Conservation (phyloP, 106 monocot genomes). For the Alisma plantagoaquatica region DNA sequence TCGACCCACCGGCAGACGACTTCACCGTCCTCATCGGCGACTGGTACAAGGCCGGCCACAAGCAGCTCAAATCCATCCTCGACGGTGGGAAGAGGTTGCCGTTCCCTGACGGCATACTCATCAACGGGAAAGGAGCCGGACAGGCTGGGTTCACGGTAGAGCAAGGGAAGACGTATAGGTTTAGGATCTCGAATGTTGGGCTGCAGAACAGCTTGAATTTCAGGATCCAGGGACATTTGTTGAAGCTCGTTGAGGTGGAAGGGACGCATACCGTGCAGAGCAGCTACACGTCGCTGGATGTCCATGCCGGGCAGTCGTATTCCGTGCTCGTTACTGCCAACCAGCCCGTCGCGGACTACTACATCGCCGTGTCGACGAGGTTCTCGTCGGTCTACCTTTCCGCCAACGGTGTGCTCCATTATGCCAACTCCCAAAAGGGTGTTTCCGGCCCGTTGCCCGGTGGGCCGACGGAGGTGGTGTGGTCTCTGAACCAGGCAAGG, state of each 20-base stretch:
- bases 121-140: conserved; percentile 67
- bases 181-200: conserved; percentile 83
- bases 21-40: conserved; percentile 64
- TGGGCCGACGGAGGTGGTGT: conserved; percentile 43
- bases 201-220: conserved; percentile 68
- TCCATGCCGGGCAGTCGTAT: conserved; percentile 71
- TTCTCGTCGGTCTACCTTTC: conserved; percentile 35
- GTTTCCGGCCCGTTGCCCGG: conserved; percentile 30
- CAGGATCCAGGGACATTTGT: conserved; percentile 50
- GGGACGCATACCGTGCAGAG: conserved; percentile 83
- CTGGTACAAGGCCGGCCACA: conserved; percentile 51
- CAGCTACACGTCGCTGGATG: conserved; percentile 46
- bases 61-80: conserved; percentile 42
- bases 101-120: conserved; percentile 60
- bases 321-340: conserved; percentile 70
- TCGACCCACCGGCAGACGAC: conserved; percentile 57
- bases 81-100: conserved; percentile 50
- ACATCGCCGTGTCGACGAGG: conserved; percentile 62
- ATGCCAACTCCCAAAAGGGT: conserved; percentile 31
- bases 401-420: conserved; percentile 57
- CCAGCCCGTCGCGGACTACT: conserved; percentile 49
- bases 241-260: conserved; percentile 81
- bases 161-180: conserved; percentile 78
- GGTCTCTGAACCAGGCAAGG: conserved; percentile 75
- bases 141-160: conserved; percentile 42